These are phyloP conservation scores for Thamnidium elegans DNA, from an alignment of 192 early-diverging fungal genomes.

Conservation along the genomic window DNA sequence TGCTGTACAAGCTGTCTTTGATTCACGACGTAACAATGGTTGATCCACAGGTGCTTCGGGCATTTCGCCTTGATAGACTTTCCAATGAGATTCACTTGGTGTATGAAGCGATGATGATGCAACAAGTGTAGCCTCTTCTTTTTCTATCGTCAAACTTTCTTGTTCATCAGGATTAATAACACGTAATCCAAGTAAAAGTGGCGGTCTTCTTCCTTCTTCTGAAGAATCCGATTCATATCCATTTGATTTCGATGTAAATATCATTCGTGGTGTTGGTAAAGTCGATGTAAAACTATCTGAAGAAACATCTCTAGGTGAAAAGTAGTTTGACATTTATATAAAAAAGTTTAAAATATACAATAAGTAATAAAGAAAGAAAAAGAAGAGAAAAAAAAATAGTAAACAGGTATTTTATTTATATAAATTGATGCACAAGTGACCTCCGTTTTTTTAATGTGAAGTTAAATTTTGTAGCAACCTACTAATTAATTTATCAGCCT, in stretches of 20 bases:
- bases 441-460: too few species aligned
- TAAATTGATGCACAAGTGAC: too few species aligned
- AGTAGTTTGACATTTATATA: too few species aligned
- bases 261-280: too few species aligned
- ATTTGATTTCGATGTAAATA: not conserved
- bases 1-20: not conserved
- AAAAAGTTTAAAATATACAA: too few species aligned
- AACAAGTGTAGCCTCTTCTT: not conserved
- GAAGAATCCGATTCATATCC: conserved; percentile 9
- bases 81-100: not conserved
- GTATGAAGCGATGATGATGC: not conserved
- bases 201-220: not conserved
- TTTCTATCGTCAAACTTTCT: not conserved
- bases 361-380: too few species aligned
- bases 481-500: conserved; percentile 58
- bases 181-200: not conserved
- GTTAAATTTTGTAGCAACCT: conserved; percentile 34
- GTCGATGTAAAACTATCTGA: too few species aligned
- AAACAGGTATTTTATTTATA: too few species aligned
- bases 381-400: too few species aligned
- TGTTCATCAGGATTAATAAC: conserved; percentile 9
- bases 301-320: too few species aligned
- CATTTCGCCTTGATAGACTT: not conserved
- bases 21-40: not conserved
- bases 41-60: too few species aligned